Evolutionary conservation across 192 early-diverging fungal genomes (phyloP).

Genomic region (Entrophospora sp.): DNA sequence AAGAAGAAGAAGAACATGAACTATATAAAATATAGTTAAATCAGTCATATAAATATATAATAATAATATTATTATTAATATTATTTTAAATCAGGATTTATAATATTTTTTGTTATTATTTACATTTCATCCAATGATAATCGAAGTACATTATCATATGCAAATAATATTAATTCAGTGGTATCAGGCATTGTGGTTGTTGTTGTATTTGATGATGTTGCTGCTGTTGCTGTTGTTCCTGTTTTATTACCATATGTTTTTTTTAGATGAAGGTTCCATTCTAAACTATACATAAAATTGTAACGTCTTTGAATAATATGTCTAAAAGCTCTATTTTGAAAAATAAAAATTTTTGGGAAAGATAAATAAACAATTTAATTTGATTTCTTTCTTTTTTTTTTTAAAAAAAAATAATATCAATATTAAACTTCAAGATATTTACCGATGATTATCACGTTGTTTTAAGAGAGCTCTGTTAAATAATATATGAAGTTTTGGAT

Average conservation of each 20-base stretch:
- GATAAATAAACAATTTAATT: background rate
- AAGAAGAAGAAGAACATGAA: no score
- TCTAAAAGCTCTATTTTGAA: background rate
- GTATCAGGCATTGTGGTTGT: background rate
- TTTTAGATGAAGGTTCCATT: background rate
- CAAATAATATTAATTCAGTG: constrained; percentile 1
- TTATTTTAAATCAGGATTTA: no score
- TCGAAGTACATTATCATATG: background rate
- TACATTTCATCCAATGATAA: background rate
- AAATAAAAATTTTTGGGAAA: background rate
- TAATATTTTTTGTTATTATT: background rate
- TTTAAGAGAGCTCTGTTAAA: background rate
- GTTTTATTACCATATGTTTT: background rate
- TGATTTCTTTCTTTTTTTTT: background rate
- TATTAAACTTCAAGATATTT: no score
- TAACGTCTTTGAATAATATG: constrained; percentile 1
- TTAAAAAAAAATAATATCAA: background rate
- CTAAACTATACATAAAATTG: background rate
- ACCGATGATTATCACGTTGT: constrained; percentile 8
- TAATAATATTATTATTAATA: background rate
- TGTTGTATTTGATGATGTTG: no score
- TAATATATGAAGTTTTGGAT: background rate
- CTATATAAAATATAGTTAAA: no score
- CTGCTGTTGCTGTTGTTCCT: no score
- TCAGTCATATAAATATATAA: no score